These are phyloP conservation scores for Boletus tomentosulus DNA, from an alignment of 768 basidiomycete species.

Conservation along the genomic window DNA sequence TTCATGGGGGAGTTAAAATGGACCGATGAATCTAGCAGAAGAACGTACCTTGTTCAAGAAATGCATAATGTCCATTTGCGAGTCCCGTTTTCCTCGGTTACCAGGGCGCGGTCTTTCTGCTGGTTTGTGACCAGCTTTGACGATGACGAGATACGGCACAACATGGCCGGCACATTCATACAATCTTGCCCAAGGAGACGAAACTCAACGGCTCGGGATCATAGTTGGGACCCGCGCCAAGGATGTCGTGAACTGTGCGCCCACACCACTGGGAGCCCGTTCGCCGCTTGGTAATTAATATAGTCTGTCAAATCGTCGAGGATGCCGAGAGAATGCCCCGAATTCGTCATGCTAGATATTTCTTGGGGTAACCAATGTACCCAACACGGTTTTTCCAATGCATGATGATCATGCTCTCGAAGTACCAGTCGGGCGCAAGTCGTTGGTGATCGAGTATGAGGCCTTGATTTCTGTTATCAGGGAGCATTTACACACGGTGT, in stretches of 20 bases:
- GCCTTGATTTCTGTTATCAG: slow-evolving; percentile 69
- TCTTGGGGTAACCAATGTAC: slow-evolving; percentile 81
- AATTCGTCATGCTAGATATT: slow-evolving; percentile 63
- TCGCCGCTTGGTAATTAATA: slow-evolving; percentile 51
- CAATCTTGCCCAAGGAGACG: slow-evolving; percentile 87
- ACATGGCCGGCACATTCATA: slow-evolving; percentile 95
- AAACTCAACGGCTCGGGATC: slow-evolving; percentile 95
- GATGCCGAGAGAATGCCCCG: slow-evolving; percentile 70
- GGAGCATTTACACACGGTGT: too few species aligned
- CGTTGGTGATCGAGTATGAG: slow-evolving; percentile 80
- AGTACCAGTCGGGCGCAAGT: slow-evolving; percentile 97
- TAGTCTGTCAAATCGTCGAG: slow-evolving; percentile 86
- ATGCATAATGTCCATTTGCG: slow-evolving; percentile 93
- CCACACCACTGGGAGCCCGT: slow-evolving; percentile 37
- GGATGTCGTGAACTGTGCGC: too few species aligned
- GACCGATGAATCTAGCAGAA: slow-evolving; percentile 41
- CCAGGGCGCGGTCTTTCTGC: slow-evolving; percentile 90
- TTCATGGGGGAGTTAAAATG: slow-evolving; percentile 97
- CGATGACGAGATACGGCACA: slow-evolving; percentile 88
- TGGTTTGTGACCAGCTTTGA: too few species aligned
- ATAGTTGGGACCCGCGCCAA: slow-evolving; percentile 82
- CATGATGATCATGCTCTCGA: slow-evolving; percentile 89
- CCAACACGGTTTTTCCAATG: slow-evolving; percentile 84
- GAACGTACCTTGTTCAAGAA: slow-evolving; percentile 87
- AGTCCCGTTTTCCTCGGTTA: slow-evolving; percentile 97